Percentiles rank a stretch among this genome's conserved stretches.
These are phyloP conservation scores for Gossypium gossypioides DNA, from an alignment of 441 rosid species.

Conservation along the genomic window DNA sequence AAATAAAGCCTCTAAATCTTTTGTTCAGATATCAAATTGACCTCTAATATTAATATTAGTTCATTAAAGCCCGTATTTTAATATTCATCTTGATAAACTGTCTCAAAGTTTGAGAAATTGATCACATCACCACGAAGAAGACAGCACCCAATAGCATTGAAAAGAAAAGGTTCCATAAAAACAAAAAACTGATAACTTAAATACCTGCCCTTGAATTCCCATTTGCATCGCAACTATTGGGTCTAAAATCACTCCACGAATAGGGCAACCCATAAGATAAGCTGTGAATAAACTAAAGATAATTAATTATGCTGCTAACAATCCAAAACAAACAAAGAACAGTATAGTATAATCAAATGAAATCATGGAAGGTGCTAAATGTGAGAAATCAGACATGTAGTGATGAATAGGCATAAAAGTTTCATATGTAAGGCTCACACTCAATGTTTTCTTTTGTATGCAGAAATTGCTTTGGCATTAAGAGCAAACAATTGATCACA, in stretches of 20 bases:
- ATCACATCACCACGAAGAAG: not conserved
- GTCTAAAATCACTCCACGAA: slow-evolving; percentile 86
- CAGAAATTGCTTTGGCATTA: not conserved
- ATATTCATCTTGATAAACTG: not conserved
- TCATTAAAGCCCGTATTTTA: not conserved
- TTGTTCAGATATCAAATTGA: not conserved
- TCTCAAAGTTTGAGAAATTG: not conserved
- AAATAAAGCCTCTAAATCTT: not conserved
- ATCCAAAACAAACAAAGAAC: not conserved
- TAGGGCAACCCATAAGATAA: slow-evolving; percentile 88
- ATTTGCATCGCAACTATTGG: slow-evolving; percentile 79
- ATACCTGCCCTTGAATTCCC: slow-evolving; percentile 95
- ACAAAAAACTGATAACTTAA: not conserved
- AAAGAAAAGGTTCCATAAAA: not conserved
- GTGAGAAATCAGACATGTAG: not conserved
- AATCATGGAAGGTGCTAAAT: not conserved
- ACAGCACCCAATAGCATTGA: not conserved
- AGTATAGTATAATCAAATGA: not conserved
- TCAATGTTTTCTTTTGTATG: not conserved
- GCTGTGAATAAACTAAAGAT: slow-evolving; percentile 36
- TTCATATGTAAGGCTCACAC: not conserved
- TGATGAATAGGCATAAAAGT: not conserved
- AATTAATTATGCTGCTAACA: not conserved
- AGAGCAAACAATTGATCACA: slow-evolving; percentile 12
- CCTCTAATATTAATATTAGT: not conserved